phyloP scores from a whole-genome alignment of 1,139 yeast genomes.

The Suhomyces bribrorum region DNA sequence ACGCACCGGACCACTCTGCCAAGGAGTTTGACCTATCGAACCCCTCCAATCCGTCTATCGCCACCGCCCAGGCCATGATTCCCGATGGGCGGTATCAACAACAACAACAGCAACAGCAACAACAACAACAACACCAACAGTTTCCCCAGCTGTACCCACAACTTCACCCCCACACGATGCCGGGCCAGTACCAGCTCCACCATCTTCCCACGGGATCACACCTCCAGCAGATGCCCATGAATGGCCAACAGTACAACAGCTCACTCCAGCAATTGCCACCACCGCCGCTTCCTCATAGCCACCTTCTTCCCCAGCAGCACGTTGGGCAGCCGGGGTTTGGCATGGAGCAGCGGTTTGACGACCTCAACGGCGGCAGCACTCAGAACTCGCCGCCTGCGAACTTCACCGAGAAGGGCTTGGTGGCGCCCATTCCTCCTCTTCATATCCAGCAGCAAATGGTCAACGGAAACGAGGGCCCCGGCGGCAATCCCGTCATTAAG shows the following conservation, averaged over 20 bases:
- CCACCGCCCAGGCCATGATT: constrained; percentile 22
- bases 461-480: constrained; percentile 16
- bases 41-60: constrained; percentile 23
- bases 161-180: constrained; percentile 11
- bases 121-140: constrained; percentile 13
- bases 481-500: constrained; percentile 10
- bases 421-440: constrained; percentile 48
- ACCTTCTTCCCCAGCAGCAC: constrained; percentile 3
- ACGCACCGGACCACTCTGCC: constrained; percentile 4
- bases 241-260: constrained; percentile 5
- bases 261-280: constrained; percentile 3
- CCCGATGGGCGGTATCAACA: constrained; percentile 14
- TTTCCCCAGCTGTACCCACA: constrained; percentile 14
- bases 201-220: not conserved
- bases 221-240: constrained; percentile 1
- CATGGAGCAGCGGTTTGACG: constrained; percentile 6
- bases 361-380: constrained; percentile 1
- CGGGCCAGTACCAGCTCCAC: constrained; percentile 11
- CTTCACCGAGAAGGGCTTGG: constrained; percentile 27
- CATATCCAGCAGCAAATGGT: constrained; percentile 48
- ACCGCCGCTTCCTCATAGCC: constrained; percentile 2
- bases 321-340: constrained; percentile 5
- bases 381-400: constrained; percentile 12
- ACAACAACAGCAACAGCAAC: constrained; percentile 12
- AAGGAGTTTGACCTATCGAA: constrained; percentile 19